phyloP scores from a whole-genome alignment of 345 rosid genomes.

The Euphorbia tirucalli region DNA sequence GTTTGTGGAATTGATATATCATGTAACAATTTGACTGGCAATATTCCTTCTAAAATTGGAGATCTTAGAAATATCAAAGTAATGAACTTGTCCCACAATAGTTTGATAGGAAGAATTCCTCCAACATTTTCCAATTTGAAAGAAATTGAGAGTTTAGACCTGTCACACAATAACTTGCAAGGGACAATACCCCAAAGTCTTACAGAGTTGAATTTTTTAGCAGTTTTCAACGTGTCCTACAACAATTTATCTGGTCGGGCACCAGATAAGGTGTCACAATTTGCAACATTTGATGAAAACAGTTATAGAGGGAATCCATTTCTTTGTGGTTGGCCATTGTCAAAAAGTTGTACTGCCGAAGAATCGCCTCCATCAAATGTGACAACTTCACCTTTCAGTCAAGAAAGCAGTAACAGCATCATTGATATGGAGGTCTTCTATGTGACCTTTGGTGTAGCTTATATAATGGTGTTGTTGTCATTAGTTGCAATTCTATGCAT shows the following conservation, averaged over 20 bases:
- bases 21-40: constrained; percentile 27
- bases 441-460: not conserved
- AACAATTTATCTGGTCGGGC: constrained; percentile 35
- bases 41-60: constrained; percentile 26
- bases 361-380: not conserved
- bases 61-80: constrained; percentile 12
- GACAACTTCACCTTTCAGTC: not conserved
- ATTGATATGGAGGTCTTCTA: constrained; percentile 15
- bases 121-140: constrained; percentile 18
- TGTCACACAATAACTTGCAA: constrained; percentile 25
- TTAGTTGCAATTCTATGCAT: not conserved
- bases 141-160: constrained; percentile 36
- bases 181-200: constrained; percentile 31
- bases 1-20: constrained; percentile 41
- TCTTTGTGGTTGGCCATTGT: constrained; percentile 31
- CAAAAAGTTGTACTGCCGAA: not conserved
- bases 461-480: not conserved
- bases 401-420: not conserved
- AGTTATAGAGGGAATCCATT: constrained; percentile 28
- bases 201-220: constrained; percentile 10
- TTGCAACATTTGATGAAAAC: constrained; percentile 20
- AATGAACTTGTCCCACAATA: constrained; percentile 37
- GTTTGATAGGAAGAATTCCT: constrained; percentile 30
- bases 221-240: constrained; percentile 31
- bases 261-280: constrained; percentile 16